These are phyloP conservation scores for Zygnema circumcarinatum DNA, from an alignment of 139 green algal species.

Conservation along the genomic window DNA sequence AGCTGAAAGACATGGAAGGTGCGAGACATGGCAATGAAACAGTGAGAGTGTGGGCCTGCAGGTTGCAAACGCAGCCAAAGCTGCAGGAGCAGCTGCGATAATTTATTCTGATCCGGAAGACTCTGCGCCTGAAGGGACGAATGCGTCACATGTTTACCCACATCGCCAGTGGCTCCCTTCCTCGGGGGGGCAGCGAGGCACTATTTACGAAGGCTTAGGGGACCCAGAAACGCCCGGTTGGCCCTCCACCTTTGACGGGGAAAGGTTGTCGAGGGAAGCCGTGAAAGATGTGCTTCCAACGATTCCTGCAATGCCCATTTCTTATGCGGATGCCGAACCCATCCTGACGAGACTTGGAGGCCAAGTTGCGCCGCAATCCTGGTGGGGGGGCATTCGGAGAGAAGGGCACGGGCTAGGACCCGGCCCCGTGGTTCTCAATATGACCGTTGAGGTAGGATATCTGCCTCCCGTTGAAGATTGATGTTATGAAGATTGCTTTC, in stretches of 20 bases:
- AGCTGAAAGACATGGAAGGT: too few relatives aligned
- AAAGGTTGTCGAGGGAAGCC: constrained; percentile 16
- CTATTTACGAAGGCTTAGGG: constrained; percentile 18
- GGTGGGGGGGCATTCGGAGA: constrained; percentile 1
- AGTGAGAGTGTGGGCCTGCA: too few relatives aligned
- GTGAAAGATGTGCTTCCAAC: neutral
- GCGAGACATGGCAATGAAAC: too few relatives aligned
- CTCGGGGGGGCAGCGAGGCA: constrained; percentile 36
- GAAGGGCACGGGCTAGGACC: constrained; percentile 4
- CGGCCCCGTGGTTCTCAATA: neutral
- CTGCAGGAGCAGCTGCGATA: constrained; percentile 13
- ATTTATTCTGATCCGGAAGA: constrained; percentile 55
- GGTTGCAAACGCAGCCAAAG: constrained; percentile 38
- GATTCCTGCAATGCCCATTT: constrained; percentile 46
- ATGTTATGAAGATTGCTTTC: too few relatives aligned
- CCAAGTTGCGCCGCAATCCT: neutral
- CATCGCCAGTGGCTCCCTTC: constrained; percentile 8
- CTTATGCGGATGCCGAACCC: constrained; percentile 19
- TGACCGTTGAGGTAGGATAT: constrained; percentile 32
- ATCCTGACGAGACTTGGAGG: constrained; percentile 19
- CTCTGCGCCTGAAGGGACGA: constrained; percentile 2
- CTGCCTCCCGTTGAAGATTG: too few relatives aligned
- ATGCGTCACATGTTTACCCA: constrained; percentile 24
- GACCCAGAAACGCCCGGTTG: constrained; percentile 52
- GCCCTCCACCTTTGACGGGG: constrained; percentile 31